Conservation (phyloP, 2,329 filamentous ascomycete genomes). For the Catunica adiposa region DNA sequence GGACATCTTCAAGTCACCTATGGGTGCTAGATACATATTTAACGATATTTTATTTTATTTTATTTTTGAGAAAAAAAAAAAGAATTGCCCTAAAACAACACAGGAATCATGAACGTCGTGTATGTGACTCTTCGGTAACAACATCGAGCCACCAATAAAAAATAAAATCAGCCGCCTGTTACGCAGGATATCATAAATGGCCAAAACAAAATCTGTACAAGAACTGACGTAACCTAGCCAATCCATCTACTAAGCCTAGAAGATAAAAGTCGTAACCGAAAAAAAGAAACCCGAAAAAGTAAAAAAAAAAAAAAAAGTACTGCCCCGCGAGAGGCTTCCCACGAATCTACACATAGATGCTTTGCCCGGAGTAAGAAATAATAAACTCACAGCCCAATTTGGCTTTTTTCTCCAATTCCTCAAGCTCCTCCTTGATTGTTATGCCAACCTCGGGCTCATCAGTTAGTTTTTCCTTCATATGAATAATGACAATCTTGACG, state of each 20-base stretch:
- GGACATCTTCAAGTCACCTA: background rate
- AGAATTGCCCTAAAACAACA: too few relatives aligned
- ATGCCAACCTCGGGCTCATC: constrained; percentile 52
- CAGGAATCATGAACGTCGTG: too few relatives aligned
- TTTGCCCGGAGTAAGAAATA: constrained; percentile 50
- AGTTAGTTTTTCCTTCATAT: constrained; percentile 72
- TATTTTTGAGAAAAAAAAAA: too few relatives aligned
- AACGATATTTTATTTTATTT: too few relatives aligned
- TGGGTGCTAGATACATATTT: too few relatives aligned
- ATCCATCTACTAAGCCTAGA: background rate
- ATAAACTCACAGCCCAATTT: constrained; percentile 67
- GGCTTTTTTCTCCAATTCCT: constrained; percentile 45
- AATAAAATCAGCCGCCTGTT: background rate
- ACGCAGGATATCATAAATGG: background rate
- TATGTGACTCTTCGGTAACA: too few relatives aligned
- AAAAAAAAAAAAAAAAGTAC: constrained; percentile 3
- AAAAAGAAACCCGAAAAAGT: background rate
- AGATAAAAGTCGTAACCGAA: background rate
- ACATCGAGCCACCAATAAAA: background rate
- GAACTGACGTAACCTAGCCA: background rate
- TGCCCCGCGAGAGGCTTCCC: background rate
- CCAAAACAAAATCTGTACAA: constrained; percentile 6
- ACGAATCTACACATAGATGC: constrained; percentile 30
- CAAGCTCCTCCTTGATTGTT: constrained; percentile 53
- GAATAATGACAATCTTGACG: constrained; percentile 72